Conservation (phyloP, 148 eudicot species). For the Rhododendron henanense region DNA sequence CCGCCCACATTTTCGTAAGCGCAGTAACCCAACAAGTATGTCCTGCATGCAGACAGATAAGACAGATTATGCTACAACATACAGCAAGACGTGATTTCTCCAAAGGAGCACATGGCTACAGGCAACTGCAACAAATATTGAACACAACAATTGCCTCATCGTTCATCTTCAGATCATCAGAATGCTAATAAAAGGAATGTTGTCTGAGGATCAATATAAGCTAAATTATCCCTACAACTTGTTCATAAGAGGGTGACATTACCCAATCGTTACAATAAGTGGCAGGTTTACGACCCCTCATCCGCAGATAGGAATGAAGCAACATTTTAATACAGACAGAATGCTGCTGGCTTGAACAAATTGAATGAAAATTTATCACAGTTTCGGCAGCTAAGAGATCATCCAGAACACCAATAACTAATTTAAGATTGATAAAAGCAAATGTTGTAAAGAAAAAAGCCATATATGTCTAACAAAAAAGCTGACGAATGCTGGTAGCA, state of each 20-base stretch:
- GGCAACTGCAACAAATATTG: background rate
- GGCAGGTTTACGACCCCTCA: background rate
- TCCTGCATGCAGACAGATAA: slow-evolving; percentile 43
- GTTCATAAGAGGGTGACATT: background rate
- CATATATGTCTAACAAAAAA: background rate
- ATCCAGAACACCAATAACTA: background rate
- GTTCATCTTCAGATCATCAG: background rate
- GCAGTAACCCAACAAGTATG: slow-evolving; percentile 91
- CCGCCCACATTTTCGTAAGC: slow-evolving; percentile 81
- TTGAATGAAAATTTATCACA: background rate
- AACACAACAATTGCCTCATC: background rate
- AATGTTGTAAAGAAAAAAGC: background rate
- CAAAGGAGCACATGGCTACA: background rate
- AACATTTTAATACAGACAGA: background rate
- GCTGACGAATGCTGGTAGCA: background rate
- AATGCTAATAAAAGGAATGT: background rate
- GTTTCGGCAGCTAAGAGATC: background rate
- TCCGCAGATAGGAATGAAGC: background rate
- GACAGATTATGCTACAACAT: background rate
- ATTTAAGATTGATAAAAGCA: background rate
- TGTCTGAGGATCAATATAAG: background rate
- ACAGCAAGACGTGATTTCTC: background rate
- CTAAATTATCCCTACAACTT: background rate
- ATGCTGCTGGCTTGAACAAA: background rate
- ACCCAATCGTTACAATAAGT: background rate